These are phyloP conservation scores for Prunus fruticosa DNA, from an alignment of 306 rosid genomes.

Conservation along the genomic window DNA sequence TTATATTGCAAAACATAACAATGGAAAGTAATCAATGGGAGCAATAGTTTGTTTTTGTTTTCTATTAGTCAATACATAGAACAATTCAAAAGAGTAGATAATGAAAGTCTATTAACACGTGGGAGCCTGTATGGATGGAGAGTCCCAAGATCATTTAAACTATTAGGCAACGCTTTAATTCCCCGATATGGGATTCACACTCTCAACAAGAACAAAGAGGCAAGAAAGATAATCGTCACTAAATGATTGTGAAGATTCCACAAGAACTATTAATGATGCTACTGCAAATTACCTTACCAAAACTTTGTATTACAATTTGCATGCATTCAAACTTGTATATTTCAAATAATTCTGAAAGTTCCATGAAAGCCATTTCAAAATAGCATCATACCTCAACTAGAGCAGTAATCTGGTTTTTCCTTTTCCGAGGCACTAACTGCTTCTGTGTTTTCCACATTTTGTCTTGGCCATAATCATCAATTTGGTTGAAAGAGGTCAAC, in stretches of 20 bases:
- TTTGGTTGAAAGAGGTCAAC: conserved; percentile 77
- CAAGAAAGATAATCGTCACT: no score
- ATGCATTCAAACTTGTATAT: no score
- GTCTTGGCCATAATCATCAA: conserved; percentile 99
- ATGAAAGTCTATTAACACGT: neutral
- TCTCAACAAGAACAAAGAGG: no score
- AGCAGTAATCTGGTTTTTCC: conserved; percentile 86
- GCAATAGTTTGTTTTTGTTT: neutral
- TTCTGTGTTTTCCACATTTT: conserved; percentile 94
- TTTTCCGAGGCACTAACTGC: conserved; percentile 79
- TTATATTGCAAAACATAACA: neutral
- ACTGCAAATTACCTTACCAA: neutral
- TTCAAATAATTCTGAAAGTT: no score
- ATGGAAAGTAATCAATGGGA: neutral
- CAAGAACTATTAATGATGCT: neutral
- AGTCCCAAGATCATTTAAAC: no score
- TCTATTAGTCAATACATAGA: neutral
- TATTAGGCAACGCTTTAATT: no score
- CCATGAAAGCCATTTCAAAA: conserved; percentile 12
- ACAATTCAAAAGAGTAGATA: neutral
- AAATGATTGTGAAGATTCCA: neutral
- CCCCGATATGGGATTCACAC: no score
- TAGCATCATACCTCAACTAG: conserved; percentile 76
- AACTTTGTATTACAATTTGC: neutral
- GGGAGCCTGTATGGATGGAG: no score